Percentiles rank a stretch among this genome's conserved stretches.
Conservation (phyloP, 1,284 basidiomycete species). For the Papiliotrema fonsecae region DNA sequence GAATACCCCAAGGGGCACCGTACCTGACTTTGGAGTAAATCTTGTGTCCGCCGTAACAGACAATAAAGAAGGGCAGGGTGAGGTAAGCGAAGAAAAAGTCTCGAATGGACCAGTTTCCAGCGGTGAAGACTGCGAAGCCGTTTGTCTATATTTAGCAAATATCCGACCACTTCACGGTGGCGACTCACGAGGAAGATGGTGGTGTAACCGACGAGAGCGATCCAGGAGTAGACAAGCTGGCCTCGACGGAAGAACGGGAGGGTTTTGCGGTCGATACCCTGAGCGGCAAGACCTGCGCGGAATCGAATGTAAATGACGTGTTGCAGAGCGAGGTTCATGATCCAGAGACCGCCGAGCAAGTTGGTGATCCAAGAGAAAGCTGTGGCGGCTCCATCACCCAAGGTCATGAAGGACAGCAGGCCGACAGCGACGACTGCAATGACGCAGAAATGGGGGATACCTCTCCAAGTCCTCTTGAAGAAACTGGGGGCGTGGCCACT, state of each 20-base stretch:
- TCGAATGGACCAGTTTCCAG: constrained; percentile 2
- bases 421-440: constrained; percentile 54
- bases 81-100: constrained; percentile 6
- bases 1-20: constrained; percentile 29
- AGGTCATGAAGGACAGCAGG: constrained; percentile 17
- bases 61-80: constrained; percentile 1
- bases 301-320: constrained; percentile 7
- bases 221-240: constrained; percentile 3
- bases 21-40: not conserved
- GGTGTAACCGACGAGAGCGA: not conserved
- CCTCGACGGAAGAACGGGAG: not conserved
- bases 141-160: constrained; percentile 4
- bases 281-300: not conserved
- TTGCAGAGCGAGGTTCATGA: constrained; percentile 1
- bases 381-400: constrained; percentile 28
- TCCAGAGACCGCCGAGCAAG: constrained; percentile 2
- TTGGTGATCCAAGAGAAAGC: constrained; percentile 19
- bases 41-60: constrained; percentile 3
- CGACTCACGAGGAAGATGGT: constrained; percentile 13
- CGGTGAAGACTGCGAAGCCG: constrained; percentile 6
- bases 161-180: not conserved
- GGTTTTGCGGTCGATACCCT: not conserved
- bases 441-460: constrained; percentile 20
- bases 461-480: constrained; percentile 15
- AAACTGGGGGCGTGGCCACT: constrained; percentile 12